Evolutionary conservation across 2,329 filamentous ascomycete species (phyloP).

Genomic region (Colletotrichum kahawae): DNA sequence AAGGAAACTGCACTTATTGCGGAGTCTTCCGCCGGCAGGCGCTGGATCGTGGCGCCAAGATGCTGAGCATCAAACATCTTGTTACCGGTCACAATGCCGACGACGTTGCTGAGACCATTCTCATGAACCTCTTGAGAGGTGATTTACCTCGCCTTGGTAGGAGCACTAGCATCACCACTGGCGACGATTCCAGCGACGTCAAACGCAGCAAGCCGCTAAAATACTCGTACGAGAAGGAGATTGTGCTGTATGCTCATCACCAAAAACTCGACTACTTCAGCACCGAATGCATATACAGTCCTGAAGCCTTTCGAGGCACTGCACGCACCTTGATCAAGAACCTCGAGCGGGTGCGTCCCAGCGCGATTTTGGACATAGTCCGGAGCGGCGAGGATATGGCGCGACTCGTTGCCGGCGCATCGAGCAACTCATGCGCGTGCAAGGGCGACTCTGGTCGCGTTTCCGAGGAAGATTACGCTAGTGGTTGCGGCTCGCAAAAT

Average conservation of each 20-base stretch:
- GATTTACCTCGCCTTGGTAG: conserved; percentile 87
- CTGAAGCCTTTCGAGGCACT: conserved; percentile 93
- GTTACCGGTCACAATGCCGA: conserved; percentile 98
- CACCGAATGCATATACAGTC: conserved; percentile 98
- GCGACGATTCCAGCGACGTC: conserved; percentile 79
- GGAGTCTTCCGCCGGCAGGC: conserved; percentile 95
- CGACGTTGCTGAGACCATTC: conserved; percentile 93
- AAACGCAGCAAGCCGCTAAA: conserved; percentile 97
- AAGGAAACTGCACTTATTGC: conserved; percentile 98
- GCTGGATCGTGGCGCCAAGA: conserved; percentile 87
- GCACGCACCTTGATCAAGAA: conserved; percentile 94
- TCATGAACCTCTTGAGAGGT: conserved; percentile 95
- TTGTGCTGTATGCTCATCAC: conserved; percentile 96
- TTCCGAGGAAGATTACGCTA: conserved; percentile 59
- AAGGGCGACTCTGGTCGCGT: conserved; percentile 30
- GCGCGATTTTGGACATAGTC: conserved; percentile 93
- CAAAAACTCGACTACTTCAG: conserved; percentile 98
- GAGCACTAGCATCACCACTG: conserved; percentile 89
- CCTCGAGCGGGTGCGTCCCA: conserved; percentile 88
- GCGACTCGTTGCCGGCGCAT: conserved; percentile 72
- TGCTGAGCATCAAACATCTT: conserved; percentile 87
- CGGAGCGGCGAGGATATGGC: conserved; percentile 97
- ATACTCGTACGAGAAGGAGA: conserved; percentile 99
- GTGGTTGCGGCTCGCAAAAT: conserved; percentile 49
- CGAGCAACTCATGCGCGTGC: conserved; percentile 52